Conservation (phyloP, 257 asterid genomes). For the Orobanche coerulescens region DNA sequence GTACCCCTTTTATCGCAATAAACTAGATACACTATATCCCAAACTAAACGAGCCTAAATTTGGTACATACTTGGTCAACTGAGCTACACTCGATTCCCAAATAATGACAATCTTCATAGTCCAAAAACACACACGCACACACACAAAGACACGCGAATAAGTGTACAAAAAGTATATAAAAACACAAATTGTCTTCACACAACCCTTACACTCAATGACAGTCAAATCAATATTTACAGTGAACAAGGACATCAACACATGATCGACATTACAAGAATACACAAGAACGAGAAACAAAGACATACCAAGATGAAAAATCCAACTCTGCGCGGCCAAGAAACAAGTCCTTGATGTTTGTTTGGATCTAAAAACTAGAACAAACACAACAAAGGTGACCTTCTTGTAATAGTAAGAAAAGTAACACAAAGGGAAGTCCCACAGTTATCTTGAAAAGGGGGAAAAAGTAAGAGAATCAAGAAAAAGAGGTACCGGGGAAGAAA, state of each 20-base stretch:
- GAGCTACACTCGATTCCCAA: no score
- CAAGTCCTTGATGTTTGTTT: slow-evolving; percentile 22
- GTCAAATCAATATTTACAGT: slow-evolving; percentile 8
- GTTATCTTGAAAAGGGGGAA: slow-evolving; percentile 9
- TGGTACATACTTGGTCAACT: no score
- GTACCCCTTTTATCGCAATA: no score
- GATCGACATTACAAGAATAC: slow-evolving; percentile 37
- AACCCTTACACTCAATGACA: slow-evolving; percentile 13
- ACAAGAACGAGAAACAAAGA: slow-evolving; percentile 22
- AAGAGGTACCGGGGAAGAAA: background rate
- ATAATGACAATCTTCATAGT: background rate
- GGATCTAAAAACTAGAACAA: slow-evolving; percentile 36
- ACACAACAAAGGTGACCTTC: slow-evolving; percentile 29
- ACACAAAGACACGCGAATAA: background rate
- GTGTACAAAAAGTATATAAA: slow-evolving; percentile 3
- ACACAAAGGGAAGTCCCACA: slow-evolving; percentile 3
- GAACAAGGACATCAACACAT: slow-evolving; percentile 7
- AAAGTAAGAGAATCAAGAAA: slow-evolving; percentile 5
- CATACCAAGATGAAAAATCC: slow-evolving; percentile 23
- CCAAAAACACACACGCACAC: slow-evolving; percentile 1
- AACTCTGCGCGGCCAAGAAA: slow-evolving; percentile 18
- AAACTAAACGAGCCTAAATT: no score
- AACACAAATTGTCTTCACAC: slow-evolving; percentile 10
- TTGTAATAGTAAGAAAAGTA: slow-evolving; percentile 8
- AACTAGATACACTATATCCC: no score